These are phyloP conservation scores for Berberis thunbergii DNA, from an alignment of 164 flowering plant species.

Conservation along the genomic window DNA sequence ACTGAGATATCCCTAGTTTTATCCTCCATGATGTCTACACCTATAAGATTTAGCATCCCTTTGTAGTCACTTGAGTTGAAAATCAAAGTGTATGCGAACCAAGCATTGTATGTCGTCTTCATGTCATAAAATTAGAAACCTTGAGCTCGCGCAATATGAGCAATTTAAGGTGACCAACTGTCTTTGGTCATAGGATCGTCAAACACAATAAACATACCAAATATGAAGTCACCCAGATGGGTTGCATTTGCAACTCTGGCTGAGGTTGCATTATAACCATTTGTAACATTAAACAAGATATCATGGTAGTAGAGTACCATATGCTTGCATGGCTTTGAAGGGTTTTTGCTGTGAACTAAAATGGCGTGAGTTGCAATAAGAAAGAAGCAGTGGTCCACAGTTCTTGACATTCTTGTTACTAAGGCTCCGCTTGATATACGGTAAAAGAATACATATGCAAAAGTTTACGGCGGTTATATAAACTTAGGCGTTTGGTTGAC, in stretches of 20 bases:
- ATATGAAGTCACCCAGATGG: constrained; percentile 14
- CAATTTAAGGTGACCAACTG: constrained; percentile 32
- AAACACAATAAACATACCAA: constrained; percentile 60
- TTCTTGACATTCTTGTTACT: too few species aligned
- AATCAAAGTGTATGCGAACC: constrained; percentile 55
- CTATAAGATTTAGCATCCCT: constrained; percentile 54
- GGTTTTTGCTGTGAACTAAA: not conserved
- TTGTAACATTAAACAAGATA: not conserved
- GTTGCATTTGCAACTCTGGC: constrained; percentile 35
- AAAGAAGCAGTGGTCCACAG: not conserved
- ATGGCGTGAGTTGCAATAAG: not conserved
- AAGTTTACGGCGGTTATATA: too few species aligned
- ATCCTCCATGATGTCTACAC: constrained; percentile 62
- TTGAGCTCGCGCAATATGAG: constrained; percentile 66
- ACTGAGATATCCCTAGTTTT: constrained; percentile 74
- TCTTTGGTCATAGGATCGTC: constrained; percentile 48
- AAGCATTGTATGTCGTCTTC: constrained; percentile 44
- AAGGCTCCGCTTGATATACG: too few species aligned
- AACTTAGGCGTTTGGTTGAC: too few species aligned
- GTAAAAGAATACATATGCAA: too few species aligned
- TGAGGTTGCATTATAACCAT: constrained; percentile 37
- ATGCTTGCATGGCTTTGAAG: not conserved
- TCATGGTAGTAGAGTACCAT: constrained; percentile 5
- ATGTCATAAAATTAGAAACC: constrained; percentile 67
- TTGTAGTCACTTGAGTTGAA: constrained; percentile 49